A percentile compares a stretch with the other conserved stretches of the same genome.
Conservation (phyloP, 495 filamentous ascomycete species). For the Penicillium bialowiezense region DNA sequence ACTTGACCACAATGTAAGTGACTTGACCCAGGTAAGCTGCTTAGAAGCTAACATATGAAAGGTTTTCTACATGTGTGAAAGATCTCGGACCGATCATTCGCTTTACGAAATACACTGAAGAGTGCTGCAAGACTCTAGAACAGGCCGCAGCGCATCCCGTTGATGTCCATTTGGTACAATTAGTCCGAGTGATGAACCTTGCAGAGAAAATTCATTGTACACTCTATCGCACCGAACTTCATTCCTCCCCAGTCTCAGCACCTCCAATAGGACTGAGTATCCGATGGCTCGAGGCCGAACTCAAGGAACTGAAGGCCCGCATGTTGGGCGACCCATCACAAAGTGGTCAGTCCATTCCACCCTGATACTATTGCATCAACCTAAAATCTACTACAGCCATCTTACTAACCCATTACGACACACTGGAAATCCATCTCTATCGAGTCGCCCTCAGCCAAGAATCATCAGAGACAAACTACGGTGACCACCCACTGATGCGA, state of each 20-base stretch:
- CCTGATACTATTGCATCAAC: not conserved
- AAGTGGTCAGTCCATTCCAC: slow-evolving; percentile 9
- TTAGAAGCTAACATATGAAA: slow-evolving; percentile 5
- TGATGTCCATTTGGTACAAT: slow-evolving; percentile 24
- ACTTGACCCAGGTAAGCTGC: not conserved
- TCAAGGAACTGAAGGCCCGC: slow-evolving; percentile 12
- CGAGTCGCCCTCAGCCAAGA: slow-evolving; percentile 16
- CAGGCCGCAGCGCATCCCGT: slow-evolving; percentile 13
- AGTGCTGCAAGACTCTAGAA: slow-evolving; percentile 19
- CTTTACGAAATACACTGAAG: slow-evolving; percentile 28
- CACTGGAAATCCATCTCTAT: slow-evolving; percentile 25
- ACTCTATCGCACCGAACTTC: slow-evolving; percentile 6
- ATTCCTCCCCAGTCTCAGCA: not conserved
- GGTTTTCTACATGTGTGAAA: slow-evolving; percentile 28
- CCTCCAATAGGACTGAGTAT: slow-evolving; percentile 20
- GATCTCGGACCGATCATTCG: slow-evolving; percentile 25
- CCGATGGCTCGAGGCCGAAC: slow-evolving; percentile 13
- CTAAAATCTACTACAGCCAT: slow-evolving; percentile 5
- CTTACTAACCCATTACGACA: slow-evolving; percentile 18
- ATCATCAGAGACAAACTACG: slow-evolving; percentile 9
- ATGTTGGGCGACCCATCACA: slow-evolving; percentile 13
- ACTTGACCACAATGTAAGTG: slow-evolving; percentile 29
- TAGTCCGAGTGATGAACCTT: slow-evolving; percentile 22
- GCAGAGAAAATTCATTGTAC: slow-evolving; percentile 15
- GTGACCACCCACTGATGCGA: slow-evolving; percentile 11